Evolutionary conservation across 768 basidiomycete genomes (phyloP).

Genomic region (Coprinellus aureogranulatus): DNA sequence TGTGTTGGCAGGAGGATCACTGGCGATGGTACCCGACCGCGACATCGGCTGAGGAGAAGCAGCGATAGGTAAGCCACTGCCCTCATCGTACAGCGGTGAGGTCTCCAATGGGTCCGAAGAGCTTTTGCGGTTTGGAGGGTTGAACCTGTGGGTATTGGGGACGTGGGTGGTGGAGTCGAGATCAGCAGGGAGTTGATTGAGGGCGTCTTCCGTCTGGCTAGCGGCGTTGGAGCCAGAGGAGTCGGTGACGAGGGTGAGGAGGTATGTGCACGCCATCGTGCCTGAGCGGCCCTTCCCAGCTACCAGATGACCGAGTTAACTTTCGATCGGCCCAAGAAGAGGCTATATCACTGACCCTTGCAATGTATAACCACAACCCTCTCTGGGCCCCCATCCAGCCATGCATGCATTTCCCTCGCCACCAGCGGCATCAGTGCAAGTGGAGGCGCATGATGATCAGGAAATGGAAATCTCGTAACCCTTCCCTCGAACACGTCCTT

Average conservation of each 20-base stretch:
- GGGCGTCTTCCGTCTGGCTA: conserved; percentile 45
- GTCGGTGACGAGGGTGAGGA: conserved; percentile 51
- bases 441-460: conserved; percentile 88
- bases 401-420: conserved; percentile 69
- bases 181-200: conserved; percentile 48
- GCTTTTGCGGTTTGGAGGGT: conserved; percentile 1
- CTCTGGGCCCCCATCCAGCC: conserved; percentile 64
- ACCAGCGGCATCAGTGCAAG: conserved; percentile 70
- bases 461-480: conserved; percentile 84
- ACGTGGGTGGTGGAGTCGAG: conserved; percentile 1
- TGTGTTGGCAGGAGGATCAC: conserved; percentile 14
- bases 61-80: too few species aligned
- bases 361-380: conserved; percentile 82
- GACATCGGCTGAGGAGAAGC: too few species aligned
- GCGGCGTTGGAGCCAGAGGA: conserved; percentile 46
- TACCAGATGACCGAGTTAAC: conserved; percentile 25
- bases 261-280: conserved; percentile 79
- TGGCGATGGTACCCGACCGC: not conserved
- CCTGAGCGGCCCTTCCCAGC: conserved; percentile 86
- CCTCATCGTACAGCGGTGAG: too few species aligned
- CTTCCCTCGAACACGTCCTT: conserved; percentile 64
- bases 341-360: too few species aligned
- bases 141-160: not conserved
- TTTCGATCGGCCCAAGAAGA: too few species aligned
- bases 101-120: too few species aligned